phyloP scores from a whole-genome alignment of 2,329 filamentous ascomycete species.

The Pyricularia sp. region DNA sequence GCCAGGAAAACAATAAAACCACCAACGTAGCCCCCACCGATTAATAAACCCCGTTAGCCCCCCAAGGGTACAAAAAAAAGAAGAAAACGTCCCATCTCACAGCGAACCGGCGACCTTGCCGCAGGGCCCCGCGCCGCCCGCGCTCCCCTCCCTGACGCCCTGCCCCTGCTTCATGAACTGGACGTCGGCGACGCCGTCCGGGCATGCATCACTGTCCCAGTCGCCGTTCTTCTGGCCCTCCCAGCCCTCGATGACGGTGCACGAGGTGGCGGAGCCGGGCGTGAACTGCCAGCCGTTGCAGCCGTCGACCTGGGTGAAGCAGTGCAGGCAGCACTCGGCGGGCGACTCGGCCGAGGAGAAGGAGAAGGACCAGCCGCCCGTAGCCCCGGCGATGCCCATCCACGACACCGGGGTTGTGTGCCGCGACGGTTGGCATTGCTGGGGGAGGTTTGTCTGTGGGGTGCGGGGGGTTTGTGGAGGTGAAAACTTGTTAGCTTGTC shows the following conservation, averaged over 20 bases:
- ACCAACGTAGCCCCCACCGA: neutral
- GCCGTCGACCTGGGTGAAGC: neutral
- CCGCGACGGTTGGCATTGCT: neutral
- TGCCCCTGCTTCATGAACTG: neutral
- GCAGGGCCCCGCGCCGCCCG: constrained; percentile 1
- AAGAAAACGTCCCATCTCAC: neutral
- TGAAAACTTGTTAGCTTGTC: neutral
- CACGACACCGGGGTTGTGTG: neutral
- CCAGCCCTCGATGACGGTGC: constrained; percentile 4
- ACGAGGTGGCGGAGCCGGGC: neutral
- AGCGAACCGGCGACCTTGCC: neutral
- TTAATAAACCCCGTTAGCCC: neutral
- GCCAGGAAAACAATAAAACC: neutral
- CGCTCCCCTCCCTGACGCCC: neutral
- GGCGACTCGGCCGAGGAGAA: neutral
- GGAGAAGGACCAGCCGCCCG: neutral
- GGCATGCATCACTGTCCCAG: neutral
- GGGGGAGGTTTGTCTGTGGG: neutral
- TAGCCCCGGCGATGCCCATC: neutral
- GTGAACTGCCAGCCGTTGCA: constrained; percentile 6
- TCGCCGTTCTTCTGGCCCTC: neutral
- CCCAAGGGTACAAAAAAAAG: too few species aligned
- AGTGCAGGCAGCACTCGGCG: constrained; percentile 1
- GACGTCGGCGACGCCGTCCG: neutral
- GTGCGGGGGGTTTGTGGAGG: neutral